A percentile compares a stretch with the other conserved stretches of the same genome.
Evolutionary conservation across 1,139 yeast genomes (phyloP).

Genomic region (Lipomyces yarrowii): DNA sequence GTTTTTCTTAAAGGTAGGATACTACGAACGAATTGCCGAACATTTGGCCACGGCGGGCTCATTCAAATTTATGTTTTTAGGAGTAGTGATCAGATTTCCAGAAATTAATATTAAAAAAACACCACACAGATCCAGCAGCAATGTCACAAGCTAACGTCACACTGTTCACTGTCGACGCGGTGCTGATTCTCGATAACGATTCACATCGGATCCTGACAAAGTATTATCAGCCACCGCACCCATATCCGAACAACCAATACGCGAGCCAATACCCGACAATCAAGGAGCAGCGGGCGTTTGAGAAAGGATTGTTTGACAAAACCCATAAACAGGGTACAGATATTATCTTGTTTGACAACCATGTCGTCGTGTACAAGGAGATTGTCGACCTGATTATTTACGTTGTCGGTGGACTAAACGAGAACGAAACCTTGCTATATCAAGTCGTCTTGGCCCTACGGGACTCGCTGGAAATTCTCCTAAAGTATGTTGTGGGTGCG

Average conservation of each 20-base stretch:
- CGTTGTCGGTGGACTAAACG: conserved; percentile 71
- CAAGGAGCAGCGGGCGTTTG: conserved; percentile 76
- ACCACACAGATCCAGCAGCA: not conserved
- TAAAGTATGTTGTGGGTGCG: conserved; percentile 46
- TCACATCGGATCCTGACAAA: conserved; percentile 83
- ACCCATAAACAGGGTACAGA: conserved; percentile 81
- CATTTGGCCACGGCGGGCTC: not conserved
- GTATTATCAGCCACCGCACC: conserved; percentile 73
- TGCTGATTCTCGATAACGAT: conserved; percentile 75
- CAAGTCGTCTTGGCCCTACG: conserved; percentile 76
- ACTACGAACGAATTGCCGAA: not conserved
- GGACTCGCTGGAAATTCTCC: conserved; percentile 77
- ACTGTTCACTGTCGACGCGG: conserved; percentile 42
- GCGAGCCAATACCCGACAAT: conserved; percentile 43
- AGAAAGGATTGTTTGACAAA: conserved; percentile 68
- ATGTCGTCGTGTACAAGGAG: conserved; percentile 81
- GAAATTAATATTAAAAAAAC: too few relatives aligned
- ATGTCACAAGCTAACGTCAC: conserved; percentile 46
- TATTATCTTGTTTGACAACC: conserved; percentile 75
- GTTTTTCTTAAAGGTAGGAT: not conserved
- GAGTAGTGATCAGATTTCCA: not conserved
- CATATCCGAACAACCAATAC: conserved; percentile 34
- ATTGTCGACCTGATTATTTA: conserved; percentile 71
- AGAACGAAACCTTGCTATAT: conserved; percentile 82
- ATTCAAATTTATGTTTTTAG: not conserved